phyloP scores from a whole-genome alignment of 257 asterid genomes.

The Lithospermum erythrorhizon region DNA sequence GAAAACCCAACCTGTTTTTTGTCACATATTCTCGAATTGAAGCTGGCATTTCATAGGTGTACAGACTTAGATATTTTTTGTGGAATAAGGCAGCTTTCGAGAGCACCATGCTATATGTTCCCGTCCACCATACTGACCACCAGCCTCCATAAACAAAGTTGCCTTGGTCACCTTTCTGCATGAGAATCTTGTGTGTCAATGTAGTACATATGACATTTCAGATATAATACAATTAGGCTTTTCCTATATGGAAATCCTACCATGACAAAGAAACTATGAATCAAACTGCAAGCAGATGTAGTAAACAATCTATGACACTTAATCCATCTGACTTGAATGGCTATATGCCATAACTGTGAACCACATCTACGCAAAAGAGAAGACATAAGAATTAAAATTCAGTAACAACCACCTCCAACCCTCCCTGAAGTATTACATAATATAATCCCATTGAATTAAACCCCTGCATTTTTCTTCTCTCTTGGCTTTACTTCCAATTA shows the following conservation, averaged over 20 bases:
- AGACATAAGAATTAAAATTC: too few relatives aligned
- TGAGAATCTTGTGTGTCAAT: neutral
- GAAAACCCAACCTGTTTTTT: constrained; percentile 39
- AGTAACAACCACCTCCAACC: too few relatives aligned
- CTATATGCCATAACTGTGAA: too few relatives aligned
- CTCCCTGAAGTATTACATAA: too few relatives aligned
- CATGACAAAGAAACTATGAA: too few relatives aligned
- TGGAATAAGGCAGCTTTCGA: constrained; percentile 77
- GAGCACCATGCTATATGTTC: constrained; percentile 65
- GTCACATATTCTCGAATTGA: constrained; percentile 60
- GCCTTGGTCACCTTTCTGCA: constrained; percentile 37
- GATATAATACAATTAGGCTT: neutral
- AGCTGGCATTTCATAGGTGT: constrained; percentile 67
- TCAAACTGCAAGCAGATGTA: too few relatives aligned
- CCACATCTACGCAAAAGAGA: too few relatives aligned
- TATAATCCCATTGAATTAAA: too few relatives aligned
- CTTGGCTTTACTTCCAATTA: too few relatives aligned
- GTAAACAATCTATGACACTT: too few relatives aligned
- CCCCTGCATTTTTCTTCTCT: too few relatives aligned
- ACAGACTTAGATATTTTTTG: constrained; percentile 62
- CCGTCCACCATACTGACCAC: constrained; percentile 92
- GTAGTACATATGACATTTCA: neutral
- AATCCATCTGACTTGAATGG: too few relatives aligned
- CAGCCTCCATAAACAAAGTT: constrained; percentile 51
- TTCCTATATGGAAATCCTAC: neutral